Conservation (phyloP, 257 asterid species). For the Solanum lycopersicoides region DNA sequence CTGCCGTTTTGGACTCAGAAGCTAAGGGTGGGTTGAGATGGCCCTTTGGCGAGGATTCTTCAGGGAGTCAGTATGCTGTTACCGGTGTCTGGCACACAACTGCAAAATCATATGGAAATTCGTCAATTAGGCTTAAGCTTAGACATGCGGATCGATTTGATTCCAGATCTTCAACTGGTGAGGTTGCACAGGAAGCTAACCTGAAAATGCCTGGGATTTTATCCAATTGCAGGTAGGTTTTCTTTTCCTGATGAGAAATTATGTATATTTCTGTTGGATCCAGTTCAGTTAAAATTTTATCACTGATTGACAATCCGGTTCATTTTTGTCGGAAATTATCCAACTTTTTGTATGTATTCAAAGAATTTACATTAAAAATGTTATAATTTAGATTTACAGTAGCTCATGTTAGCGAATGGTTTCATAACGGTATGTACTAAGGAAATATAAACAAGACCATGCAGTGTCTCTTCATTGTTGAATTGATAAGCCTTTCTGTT, state of each 20-base stretch:
- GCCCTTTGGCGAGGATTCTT: constrained; percentile 31
- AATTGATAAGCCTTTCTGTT: background rate
- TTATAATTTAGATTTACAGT: background rate
- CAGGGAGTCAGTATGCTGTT: constrained; percentile 28
- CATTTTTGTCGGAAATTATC: background rate
- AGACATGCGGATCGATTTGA: constrained; percentile 44
- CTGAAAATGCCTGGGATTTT: constrained; percentile 25
- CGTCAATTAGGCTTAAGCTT: constrained; percentile 30
- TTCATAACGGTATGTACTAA: background rate
- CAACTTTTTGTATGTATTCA: background rate
- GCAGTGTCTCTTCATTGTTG: background rate
- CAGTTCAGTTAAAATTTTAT: background rate
- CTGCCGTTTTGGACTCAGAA: constrained; percentile 30
- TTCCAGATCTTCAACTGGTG: constrained; percentile 34
- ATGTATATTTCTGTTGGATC: background rate
- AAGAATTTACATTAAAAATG: background rate
- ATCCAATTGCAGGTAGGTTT: constrained; percentile 26
- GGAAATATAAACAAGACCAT: background rate
- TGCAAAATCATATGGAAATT: constrained; percentile 17
- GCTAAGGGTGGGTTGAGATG: constrained; percentile 44
- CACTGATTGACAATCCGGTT: background rate
- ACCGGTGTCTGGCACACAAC: constrained; percentile 31
- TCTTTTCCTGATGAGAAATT: background rate
- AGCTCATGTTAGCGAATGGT: background rate
- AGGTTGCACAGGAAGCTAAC: constrained; percentile 32